A percentile compares a stretch with the other conserved stretches of the same genome.
Conservation (phyloP, 306 rosid genomes). For the Dryas drummondii region DNA sequence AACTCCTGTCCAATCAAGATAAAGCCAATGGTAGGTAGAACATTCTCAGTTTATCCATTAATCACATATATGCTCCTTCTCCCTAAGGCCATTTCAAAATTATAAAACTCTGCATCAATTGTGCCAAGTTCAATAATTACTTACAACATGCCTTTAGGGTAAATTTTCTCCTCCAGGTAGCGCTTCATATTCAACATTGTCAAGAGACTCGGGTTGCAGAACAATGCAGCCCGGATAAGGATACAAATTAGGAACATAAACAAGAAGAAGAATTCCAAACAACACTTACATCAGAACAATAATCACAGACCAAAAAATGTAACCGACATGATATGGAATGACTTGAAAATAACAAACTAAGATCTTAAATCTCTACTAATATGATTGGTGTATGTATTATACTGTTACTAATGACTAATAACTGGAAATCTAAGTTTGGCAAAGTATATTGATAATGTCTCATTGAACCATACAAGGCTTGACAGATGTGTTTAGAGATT, state of each 20-base stretch:
- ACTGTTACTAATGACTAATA: too few relatives aligned
- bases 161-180: conserved; percentile 67
- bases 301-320: conserved; percentile 12
- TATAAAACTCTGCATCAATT: neutral
- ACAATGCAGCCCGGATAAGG: conserved; percentile 56
- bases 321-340: conserved; percentile 1
- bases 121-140: conserved; percentile 24
- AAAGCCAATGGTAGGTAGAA: neutral
- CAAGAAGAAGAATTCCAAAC: conserved; percentile 64
- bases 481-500: too few relatives aligned
- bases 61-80: neutral
- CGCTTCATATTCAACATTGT: conserved; percentile 62
- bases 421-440: too few relatives aligned
- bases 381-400: neutral
- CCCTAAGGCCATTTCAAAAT: neutral
- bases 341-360: neutral
- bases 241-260: conserved; percentile 67
- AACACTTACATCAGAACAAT: conserved; percentile 49
- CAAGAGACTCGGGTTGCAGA: conserved; percentile 44
- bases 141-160: conserved; percentile 65
- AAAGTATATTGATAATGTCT: too few relatives aligned
- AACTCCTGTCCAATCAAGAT: neutral
- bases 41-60: neutral
- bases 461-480: too few relatives aligned
- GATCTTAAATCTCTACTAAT: neutral